Evolutionary conservation across 805 yeast genomes (phyloP).

Genomic region (Candida xiaguanensis): DNA sequence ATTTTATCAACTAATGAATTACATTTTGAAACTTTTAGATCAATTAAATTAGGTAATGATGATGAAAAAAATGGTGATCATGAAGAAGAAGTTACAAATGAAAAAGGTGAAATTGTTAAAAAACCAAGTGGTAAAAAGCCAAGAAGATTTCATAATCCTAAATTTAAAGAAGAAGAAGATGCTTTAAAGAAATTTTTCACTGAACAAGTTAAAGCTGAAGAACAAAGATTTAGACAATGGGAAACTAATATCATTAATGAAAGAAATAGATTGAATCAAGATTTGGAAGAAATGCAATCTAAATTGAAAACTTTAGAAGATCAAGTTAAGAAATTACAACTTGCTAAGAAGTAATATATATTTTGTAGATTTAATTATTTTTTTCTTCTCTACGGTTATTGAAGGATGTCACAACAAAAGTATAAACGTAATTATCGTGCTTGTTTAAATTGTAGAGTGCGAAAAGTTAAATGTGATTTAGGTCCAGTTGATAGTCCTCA

Average conservation of each 20-base stretch:
- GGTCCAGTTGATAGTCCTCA: slow-evolving; percentile 71
- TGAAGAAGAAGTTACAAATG: slow-evolving; percentile 27
- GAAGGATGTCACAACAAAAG: slow-evolving; percentile 12
- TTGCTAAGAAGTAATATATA: slow-evolving; percentile 31
- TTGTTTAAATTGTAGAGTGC: slow-evolving; percentile 77
- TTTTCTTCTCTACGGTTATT: slow-evolving; percentile 1
- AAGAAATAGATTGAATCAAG: slow-evolving; percentile 89
- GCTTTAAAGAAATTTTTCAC: slow-evolving; percentile 91
- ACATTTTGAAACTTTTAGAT: slow-evolving; percentile 79
- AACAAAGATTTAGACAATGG: slow-evolving; percentile 97
- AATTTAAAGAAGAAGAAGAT: slow-evolving; percentile 94
- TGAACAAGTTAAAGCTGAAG: slow-evolving; percentile 93
- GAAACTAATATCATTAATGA: slow-evolving; percentile 94
- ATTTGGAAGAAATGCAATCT: slow-evolving; percentile 82
- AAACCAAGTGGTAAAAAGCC: slow-evolving; percentile 40
- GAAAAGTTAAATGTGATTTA: slow-evolving; percentile 84
- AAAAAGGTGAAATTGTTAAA: slow-evolving; percentile 28
- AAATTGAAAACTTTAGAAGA: slow-evolving; percentile 73
- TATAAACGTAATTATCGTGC: slow-evolving; percentile 75
- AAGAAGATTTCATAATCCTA: slow-evolving; percentile 71
- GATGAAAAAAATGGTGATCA: slow-evolving; percentile 28
- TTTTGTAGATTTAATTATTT: neutral
- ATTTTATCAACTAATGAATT: slow-evolving; percentile 74
- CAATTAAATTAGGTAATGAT: slow-evolving; percentile 54
- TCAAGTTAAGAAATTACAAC: slow-evolving; percentile 59